These are phyloP conservation scores for Pseudonitzschia multistriata DNA, from an alignment of 108 stramenopile species.

Conservation along the genomic window DNA sequence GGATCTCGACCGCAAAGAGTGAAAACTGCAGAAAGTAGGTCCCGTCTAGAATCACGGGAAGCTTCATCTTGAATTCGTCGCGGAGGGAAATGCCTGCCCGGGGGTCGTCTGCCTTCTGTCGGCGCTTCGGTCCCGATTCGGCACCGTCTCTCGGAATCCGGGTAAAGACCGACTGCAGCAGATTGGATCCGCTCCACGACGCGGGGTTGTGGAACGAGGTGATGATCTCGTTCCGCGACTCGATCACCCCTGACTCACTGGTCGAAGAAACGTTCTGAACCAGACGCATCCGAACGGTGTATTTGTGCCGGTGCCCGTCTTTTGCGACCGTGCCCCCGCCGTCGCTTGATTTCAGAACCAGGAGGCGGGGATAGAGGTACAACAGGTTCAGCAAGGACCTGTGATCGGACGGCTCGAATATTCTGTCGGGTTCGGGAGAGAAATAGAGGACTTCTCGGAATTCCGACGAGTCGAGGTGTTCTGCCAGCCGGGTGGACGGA, in stretches of 20 bases:
- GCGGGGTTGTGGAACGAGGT: slow-evolving; percentile 66
- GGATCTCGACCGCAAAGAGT: slow-evolving; percentile 49
- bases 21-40: slow-evolving; percentile 66
- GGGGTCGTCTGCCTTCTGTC: slow-evolving; percentile 17
- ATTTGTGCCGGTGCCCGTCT: slow-evolving; percentile 16
- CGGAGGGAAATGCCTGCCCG: slow-evolving; percentile 46
- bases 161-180: slow-evolving; percentile 62
- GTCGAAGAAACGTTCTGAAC: slow-evolving; percentile 26
- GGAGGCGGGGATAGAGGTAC: slow-evolving; percentile 69
- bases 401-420: slow-evolving; percentile 42
- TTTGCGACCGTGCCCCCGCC: slow-evolving; percentile 4
- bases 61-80: slow-evolving; percentile 81
- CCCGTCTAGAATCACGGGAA: slow-evolving; percentile 77
- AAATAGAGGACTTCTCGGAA: slow-evolving; percentile 76
- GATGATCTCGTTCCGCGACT: slow-evolving; percentile 35
- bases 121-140: not conserved
- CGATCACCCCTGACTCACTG: slow-evolving; percentile 31
- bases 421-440: slow-evolving; percentile 53
- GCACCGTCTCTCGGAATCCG: slow-evolving; percentile 35
- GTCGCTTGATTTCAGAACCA: slow-evolving; percentile 23
- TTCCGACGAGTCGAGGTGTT: slow-evolving; percentile 63
- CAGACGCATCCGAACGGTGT: slow-evolving; percentile 57
- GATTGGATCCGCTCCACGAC: slow-evolving; percentile 56
- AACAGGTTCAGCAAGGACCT: slow-evolving; percentile 66
- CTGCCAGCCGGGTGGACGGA: slow-evolving; percentile 49